Base-by-base conservation (phyloP, 495 filamentous ascomycete species). In the Xylaria grammica region DNA sequence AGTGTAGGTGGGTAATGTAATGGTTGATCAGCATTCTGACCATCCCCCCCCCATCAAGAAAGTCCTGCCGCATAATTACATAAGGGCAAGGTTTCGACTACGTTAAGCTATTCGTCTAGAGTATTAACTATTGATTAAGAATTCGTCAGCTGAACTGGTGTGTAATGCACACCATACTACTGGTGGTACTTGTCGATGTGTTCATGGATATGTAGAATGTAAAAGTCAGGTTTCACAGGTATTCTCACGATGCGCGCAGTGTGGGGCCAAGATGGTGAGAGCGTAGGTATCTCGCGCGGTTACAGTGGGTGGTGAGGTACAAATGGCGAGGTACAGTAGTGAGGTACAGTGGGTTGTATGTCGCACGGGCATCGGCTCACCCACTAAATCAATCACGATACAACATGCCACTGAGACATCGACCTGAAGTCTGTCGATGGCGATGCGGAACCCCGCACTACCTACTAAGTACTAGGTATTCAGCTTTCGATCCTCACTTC, bases 301-400 rank as follows among this genome's bases (percentile, higher is more conserved):
- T n/a, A n/a, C n/a, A n/a, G n/a, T n/a, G n/a, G n/a, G n/a, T n/a
- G n/a, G n/a, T n/a, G n/a, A n/a, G n/a, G n/a, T n/a, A n/a, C n/a
- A n/a, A n/a, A n/a, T n/a, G n/a, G n/a, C n/a, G 34, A 36, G 34
- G 34, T 36, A 36, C 34, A 36, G 34, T 36, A 36, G 40, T 36
- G 4, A 59, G 56, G 56, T 48, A 5, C n/a, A 22, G 4, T 48
- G 27, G 15, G 7, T 27, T 4, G 46, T 49, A 19, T 46, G 26
- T 46, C 55, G 40, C 55, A 46, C 40, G 55, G 26, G 24, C 55
- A 59, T 59, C 24, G 42, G 40, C 56, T 59, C 56, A 48, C 36
- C 56, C 44, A 36, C 40, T 48, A 59, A 45, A 46, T 42, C 55
- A n/a, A 55, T 8, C 55, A 59, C 55, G 22, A 57, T 19, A 58